phyloP scores from a whole-genome alignment of 805 yeast species.

The Candida glaebosa region DNA sequence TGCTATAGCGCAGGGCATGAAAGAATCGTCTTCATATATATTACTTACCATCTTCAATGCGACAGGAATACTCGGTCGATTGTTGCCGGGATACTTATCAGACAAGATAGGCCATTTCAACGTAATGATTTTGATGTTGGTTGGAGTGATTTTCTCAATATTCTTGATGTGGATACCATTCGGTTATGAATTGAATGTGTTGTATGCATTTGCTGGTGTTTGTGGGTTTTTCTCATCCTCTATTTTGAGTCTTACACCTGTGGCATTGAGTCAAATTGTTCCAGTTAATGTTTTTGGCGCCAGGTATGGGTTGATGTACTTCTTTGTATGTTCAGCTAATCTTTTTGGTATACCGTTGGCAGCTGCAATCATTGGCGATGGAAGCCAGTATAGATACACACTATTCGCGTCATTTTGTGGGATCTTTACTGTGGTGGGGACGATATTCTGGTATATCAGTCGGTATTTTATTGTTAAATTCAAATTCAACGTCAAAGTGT shows the following conservation, averaged over 20 bases:
- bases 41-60: slow-evolving; percentile 47
- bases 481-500: slow-evolving; percentile 19
- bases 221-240: slow-evolving; percentile 63
- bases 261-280: slow-evolving; percentile 66
- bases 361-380: slow-evolving; percentile 34
- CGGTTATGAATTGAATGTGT: slow-evolving; percentile 39
- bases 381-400: slow-evolving; percentile 21
- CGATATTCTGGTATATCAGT: slow-evolving; percentile 26
- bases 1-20: slow-evolving; percentile 48
- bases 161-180: slow-evolving; percentile 67
- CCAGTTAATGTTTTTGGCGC: slow-evolving; percentile 63
- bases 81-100: slow-evolving; percentile 52
- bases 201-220: slow-evolving; percentile 50
- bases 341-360: slow-evolving; percentile 36
- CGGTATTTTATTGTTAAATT: slow-evolving; percentile 31
- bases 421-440: slow-evolving; percentile 22
- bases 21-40: slow-evolving; percentile 40
- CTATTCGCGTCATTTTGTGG: slow-evolving; percentile 34
- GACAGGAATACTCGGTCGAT: slow-evolving; percentile 50
- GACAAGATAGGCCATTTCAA: slow-evolving; percentile 57
- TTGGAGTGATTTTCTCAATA: slow-evolving; percentile 43
- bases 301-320: slow-evolving; percentile 64
- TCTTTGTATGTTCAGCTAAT: slow-evolving; percentile 46
- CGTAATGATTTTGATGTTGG: slow-evolving; percentile 48
- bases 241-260: slow-evolving; percentile 62